phyloP scores from a whole-genome alignment of 1,284 basidiomycete species.

The Apiotrichum gamsii region DNA sequence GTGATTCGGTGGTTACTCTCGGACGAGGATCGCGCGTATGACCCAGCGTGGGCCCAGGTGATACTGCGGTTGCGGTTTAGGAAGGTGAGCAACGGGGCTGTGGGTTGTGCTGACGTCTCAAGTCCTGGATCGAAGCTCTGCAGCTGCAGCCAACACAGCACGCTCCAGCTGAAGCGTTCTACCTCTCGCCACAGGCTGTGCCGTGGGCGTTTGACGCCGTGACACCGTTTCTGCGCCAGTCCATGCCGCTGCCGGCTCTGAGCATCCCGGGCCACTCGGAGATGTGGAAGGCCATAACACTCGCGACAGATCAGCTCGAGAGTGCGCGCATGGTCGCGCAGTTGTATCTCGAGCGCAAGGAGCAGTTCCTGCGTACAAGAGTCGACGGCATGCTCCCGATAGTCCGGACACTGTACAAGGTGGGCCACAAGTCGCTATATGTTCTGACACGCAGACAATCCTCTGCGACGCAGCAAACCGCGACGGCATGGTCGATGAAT shows the following conservation, averaged over 20 bases:
- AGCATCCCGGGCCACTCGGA: slow-evolving; percentile 52
- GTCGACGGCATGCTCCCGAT: slow-evolving; percentile 12
- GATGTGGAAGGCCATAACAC: slow-evolving; percentile 55
- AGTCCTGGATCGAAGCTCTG: not conserved
- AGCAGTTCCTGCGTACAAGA: not conserved
- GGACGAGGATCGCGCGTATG: not conserved
- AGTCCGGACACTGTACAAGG: slow-evolving; percentile 20
- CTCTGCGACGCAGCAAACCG: slow-evolving; percentile 1
- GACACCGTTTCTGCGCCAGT: slow-evolving; percentile 62
- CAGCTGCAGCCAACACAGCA: not conserved
- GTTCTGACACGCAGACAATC: slow-evolving; percentile 4
- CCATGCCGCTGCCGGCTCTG: slow-evolving; percentile 64
- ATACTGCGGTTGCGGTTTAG: slow-evolving; percentile 8
- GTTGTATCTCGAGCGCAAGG: slow-evolving; percentile 1
- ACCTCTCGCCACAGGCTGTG: not conserved
- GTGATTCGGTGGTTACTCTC: slow-evolving; percentile 52
- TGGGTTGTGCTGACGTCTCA: not conserved
- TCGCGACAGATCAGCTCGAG: slow-evolving; percentile 1
- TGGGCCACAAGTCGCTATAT: not conserved
- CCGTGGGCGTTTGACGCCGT: slow-evolving; percentile 51
- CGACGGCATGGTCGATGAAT: slow-evolving; percentile 15
- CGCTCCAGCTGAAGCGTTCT: not conserved
- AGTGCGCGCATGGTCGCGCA: not conserved
- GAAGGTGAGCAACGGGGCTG: not conserved
- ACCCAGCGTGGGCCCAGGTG: slow-evolving; percentile 4